Evolutionary conservation across 2,329 filamentous ascomycete species (phyloP).

Genomic region (Cladosporium sphaerospermum): DNA sequence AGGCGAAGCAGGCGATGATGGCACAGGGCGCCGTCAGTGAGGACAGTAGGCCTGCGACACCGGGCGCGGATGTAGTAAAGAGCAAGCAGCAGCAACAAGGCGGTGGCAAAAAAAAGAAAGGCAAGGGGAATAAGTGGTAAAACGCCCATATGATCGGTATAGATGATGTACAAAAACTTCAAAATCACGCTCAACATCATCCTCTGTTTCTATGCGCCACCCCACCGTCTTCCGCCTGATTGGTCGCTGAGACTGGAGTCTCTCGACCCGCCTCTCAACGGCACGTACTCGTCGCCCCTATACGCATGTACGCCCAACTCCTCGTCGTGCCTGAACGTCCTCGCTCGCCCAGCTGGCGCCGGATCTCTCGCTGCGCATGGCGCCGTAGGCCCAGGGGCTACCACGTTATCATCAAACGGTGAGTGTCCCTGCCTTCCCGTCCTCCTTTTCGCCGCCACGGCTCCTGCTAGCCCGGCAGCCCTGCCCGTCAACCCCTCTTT

Average conservation of each 20-base stretch:
- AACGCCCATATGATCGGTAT: no score
- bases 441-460: slow-evolving; percentile 3
- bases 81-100: slow-evolving; percentile 38
- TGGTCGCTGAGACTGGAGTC: slow-evolving; percentile 1
- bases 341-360: slow-evolving; percentile 7
- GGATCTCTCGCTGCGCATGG: slow-evolving; percentile 12
- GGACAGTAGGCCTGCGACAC: slow-evolving; percentile 39
- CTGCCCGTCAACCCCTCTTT: neutral
- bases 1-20: slow-evolving; percentile 58
- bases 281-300: neutral
- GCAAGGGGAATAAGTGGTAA: slow-evolving; percentile 12
- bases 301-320: neutral
- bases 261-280: neutral
- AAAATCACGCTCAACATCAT: no score
- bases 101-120: slow-evolving; percentile 38
- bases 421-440: neutral
- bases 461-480: slow-evolving; percentile 1
- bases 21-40: slow-evolving; percentile 85
- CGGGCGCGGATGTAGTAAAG: slow-evolving; percentile 35
- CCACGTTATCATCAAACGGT: slow-evolving; percentile 11
- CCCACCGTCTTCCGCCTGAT: no score
- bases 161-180: no score
- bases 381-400: slow-evolving; percentile 3
- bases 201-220: no score
- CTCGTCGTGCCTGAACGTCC: slow-evolving; percentile 13